Evolutionary conservation across 768 basidiomycete species (phyloP), one percentile per base, ranked within the genome.

Genomic region (Leccinum uliginosum): DNA sequence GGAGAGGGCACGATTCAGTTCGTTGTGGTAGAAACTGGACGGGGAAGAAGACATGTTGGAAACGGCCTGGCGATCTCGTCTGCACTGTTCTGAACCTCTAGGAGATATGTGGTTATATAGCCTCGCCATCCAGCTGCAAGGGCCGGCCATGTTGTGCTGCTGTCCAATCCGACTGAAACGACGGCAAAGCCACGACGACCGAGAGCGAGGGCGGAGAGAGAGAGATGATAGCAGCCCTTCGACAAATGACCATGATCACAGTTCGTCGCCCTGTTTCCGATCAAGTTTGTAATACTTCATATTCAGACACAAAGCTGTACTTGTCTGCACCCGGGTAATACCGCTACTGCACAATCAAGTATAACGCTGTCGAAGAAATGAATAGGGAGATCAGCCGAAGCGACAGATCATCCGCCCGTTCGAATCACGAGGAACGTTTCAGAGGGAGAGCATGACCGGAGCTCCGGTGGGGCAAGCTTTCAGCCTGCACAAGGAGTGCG

Each of bases 1-100:
- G 30, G 69, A 69, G 34, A 89, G 75, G 24, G 83, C 80, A 23
- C 75, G 73, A 21, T 70, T 71, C 19, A 89, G 75, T 66, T 89
- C 87, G 54, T 73, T 66, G 55, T 74, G 64, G 62, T 65, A 68
- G 64, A 76, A 75, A 23, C 66, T 55, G 26, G 66, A 38, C 1
- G 60, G 24, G 11, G 61, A 43, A 8, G 63, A 61, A 27, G 45
- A 3, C 68, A 72, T 71, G 44, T 55, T 52, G 30, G 54, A 24
- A 26, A 56, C 34, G 19, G 1, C 5, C 45, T 32, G 54, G 26
- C n/a, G 56, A 50, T 52, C 52, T 57, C 35, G 58, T 55, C 57
- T 55, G 54, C 71, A 11, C n/a, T 40, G 63, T 71, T 47, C 47
- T n/a, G 51, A 24, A 38, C 51, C 23, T n/a, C 55, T 51, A 47